Conservation (phyloP, 2,329 filamentous ascomycete species). For the Cladosporium halotolerans region DNA sequence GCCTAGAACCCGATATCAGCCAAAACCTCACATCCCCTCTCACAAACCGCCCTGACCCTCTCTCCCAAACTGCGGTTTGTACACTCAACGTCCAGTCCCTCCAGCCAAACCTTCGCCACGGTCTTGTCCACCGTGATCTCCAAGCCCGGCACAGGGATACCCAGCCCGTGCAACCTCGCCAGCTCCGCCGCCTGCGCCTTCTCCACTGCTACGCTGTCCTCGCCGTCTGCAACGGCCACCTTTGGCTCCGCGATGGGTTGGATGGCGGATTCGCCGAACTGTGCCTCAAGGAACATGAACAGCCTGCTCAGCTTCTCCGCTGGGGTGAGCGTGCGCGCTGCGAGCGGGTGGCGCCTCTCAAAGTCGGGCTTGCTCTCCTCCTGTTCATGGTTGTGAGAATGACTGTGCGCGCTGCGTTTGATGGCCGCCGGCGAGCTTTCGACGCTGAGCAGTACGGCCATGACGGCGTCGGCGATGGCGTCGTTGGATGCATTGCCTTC, state of each 20-base stretch:
- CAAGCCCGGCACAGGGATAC: conserved; percentile 85
- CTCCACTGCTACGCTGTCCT: conserved; percentile 40
- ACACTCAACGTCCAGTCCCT: conserved; percentile 86
- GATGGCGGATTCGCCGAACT: conserved; percentile 82
- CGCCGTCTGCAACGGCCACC: conserved; percentile 28
- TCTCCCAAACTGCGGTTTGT: conserved; percentile 67
- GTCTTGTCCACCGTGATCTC: conserved; percentile 83
- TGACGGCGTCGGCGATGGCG: conserved; percentile 92
- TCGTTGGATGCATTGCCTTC: conserved; percentile 98
- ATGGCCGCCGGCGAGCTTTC: conserved; percentile 94
- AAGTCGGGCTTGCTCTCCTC: not conserved
- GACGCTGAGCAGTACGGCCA: conserved; percentile 84
- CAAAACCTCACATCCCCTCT: conserved; percentile 7
- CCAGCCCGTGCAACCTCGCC: conserved; percentile 70
- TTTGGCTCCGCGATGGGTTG: conserved; percentile 65
- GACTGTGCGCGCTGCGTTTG: conserved; percentile 60
- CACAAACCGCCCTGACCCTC: conserved; percentile 68
- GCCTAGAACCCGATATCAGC: conserved; percentile 1
- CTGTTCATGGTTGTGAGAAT: conserved; percentile 39
- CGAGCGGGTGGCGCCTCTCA: conserved; percentile 30
- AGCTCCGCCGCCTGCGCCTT: conserved; percentile 62
- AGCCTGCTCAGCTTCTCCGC: conserved; percentile 76
- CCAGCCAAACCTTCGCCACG: conserved; percentile 83
- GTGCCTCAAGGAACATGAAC: conserved; percentile 92
- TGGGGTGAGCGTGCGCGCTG: conserved; percentile 55